Conservation (phyloP, 2,329 filamentous ascomycete genomes). For the Aspergillus sp. region DNA sequence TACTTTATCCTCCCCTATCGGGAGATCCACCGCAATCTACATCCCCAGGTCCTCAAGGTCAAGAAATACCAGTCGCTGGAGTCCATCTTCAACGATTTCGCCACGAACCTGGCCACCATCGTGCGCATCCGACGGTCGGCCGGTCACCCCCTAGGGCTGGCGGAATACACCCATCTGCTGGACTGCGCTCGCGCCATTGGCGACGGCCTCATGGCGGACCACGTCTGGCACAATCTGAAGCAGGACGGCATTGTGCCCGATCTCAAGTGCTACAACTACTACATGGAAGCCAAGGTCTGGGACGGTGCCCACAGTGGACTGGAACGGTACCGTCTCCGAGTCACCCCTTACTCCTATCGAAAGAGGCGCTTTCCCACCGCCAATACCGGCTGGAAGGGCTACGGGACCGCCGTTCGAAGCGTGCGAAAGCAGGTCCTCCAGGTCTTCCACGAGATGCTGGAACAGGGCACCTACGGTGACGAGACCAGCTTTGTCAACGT, state of each 20-base stretch:
- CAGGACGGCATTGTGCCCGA: slow-evolving; percentile 43
- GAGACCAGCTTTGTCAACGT: slow-evolving; percentile 55
- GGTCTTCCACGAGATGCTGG: slow-evolving; percentile 51
- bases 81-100: slow-evolving; percentile 40
- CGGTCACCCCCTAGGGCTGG: slow-evolving; percentile 39
- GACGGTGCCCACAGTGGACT: slow-evolving; percentile 39
- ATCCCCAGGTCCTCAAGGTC: slow-evolving; percentile 47
- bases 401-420: slow-evolving; percentile 28
- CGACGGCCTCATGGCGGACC: slow-evolving; percentile 41
- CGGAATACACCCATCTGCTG: slow-evolving; percentile 55
- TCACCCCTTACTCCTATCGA: slow-evolving; percentile 31
- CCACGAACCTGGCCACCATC: slow-evolving; percentile 37
- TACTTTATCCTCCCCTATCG: slow-evolving; percentile 50
- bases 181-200: slow-evolving; percentile 51
- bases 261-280: slow-evolving; percentile 55
- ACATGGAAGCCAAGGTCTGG: slow-evolving; percentile 53
- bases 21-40: slow-evolving; percentile 49
- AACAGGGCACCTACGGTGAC: slow-evolving; percentile 44
- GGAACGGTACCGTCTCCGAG: slow-evolving; percentile 39
- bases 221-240: slow-evolving; percentile 49
- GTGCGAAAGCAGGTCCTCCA: slow-evolving; percentile 35
- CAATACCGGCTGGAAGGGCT: slow-evolving; percentile 29
- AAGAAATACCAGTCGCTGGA: slow-evolving; percentile 41
- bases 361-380: slow-evolving; percentile 23
- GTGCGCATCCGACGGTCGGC: slow-evolving; percentile 36